These are phyloP conservation scores for Setaria italica DNA, from an alignment of 202 grass and related monocot genomes.

Conservation along the genomic window DNA sequence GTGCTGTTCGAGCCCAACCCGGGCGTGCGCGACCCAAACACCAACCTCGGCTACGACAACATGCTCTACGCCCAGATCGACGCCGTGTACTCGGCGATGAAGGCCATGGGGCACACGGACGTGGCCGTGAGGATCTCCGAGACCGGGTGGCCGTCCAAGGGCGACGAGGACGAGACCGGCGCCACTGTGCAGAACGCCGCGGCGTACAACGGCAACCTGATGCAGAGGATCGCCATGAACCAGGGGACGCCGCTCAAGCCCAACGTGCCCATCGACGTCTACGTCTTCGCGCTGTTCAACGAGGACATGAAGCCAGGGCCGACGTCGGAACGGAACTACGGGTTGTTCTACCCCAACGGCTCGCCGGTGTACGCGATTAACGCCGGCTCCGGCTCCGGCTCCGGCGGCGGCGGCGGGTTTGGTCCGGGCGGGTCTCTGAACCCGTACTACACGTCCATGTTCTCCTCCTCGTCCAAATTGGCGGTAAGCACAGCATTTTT, in stretches of 20 bases:
- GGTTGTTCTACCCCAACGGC: slow-evolving; percentile 75
- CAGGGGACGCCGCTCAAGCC: slow-evolving; percentile 88
- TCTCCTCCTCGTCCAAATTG: slow-evolving; percentile 53
- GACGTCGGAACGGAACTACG: slow-evolving; percentile 93
- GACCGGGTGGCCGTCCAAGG: slow-evolving; percentile 96
- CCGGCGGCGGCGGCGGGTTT: neutral
- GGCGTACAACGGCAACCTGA: slow-evolving; percentile 84
- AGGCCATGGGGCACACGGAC: slow-evolving; percentile 80
- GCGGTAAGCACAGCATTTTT: slow-evolving; percentile 43
- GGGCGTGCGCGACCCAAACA: slow-evolving; percentile 61
- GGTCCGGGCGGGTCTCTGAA: slow-evolving; percentile 42
- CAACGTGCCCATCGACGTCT: slow-evolving; percentile 76
- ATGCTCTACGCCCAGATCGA: slow-evolving; percentile 98
- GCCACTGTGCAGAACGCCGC: slow-evolving; percentile 81
- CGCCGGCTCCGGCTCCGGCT: neutral
- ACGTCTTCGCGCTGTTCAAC: slow-evolving; percentile 95
- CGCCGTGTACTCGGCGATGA: slow-evolving; percentile 91
- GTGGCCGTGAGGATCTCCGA: slow-evolving; percentile 73
- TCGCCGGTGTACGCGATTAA: slow-evolving; percentile 75
- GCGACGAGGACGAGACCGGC: slow-evolving; percentile 78
- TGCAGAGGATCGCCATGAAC: slow-evolving; percentile 67
- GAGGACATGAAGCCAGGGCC: slow-evolving; percentile 79
- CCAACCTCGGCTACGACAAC: slow-evolving; percentile 82
- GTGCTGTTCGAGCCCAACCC: slow-evolving; percentile 90
- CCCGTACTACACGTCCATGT: slow-evolving; percentile 53